Percentiles rank a stretch among this genome's conserved stretches.
Evolutionary conservation across 768 basidiomycete genomes (phyloP).

Genomic region (Suillus spraguei): DNA sequence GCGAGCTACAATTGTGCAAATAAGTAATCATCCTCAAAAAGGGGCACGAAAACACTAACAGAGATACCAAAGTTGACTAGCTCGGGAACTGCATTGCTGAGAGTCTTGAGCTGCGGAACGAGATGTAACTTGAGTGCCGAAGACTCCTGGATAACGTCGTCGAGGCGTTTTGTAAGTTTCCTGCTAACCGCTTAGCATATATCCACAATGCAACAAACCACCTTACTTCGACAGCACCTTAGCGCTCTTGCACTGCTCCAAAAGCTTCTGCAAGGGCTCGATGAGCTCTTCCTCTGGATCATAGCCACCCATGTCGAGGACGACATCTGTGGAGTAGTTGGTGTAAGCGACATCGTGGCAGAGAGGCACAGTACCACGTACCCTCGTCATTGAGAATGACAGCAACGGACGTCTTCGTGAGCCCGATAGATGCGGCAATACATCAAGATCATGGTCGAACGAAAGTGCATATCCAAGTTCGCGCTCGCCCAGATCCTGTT

Average conservation of each 20-base stretch:
- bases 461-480: conserved; percentile 81
- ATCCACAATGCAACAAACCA: conserved; percentile 12
- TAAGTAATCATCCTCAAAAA: conserved; percentile 1
- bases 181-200: conserved; percentile 40
- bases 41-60: conserved; percentile 42
- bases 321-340: conserved; percentile 55
- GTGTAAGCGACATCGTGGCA: neutral
- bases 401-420: conserved; percentile 86
- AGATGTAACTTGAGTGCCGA: conserved; percentile 72
- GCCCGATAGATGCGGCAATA: conserved; percentile 87
- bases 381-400: conserved; percentile 77
- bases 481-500: conserved; percentile 88
- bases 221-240: conserved; percentile 78
- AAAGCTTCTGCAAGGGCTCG: conserved; percentile 76
- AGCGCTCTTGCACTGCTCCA: conserved; percentile 81
- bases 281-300: conserved; percentile 78
- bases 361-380: conserved; percentile 30
- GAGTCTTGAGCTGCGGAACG: conserved; percentile 68
- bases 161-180: conserved; percentile 85
- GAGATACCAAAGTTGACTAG: conserved; percentile 92
- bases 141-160: conserved; percentile 74
- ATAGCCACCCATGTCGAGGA: conserved; percentile 71
- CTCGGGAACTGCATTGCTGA: conserved; percentile 76
- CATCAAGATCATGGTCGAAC: conserved; percentile 91
- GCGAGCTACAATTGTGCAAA: conserved; percentile 62